phyloP scores from a whole-genome alignment of 2,329 filamentous ascomycete genomes.

The Chaetomium strumarium region DNA sequence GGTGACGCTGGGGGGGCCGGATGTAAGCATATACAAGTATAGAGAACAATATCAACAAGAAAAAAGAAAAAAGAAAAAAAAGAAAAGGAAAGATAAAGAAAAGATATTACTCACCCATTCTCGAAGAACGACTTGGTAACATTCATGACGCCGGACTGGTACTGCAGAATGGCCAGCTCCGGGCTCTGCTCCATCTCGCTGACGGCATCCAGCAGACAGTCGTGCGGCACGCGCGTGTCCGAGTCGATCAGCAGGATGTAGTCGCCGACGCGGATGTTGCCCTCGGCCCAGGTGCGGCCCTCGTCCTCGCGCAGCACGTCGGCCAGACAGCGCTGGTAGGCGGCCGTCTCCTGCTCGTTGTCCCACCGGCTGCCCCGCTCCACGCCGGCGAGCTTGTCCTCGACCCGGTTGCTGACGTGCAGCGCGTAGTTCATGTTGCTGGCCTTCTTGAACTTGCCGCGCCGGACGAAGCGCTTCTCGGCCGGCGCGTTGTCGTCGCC shows the following conservation, averaged over 20 bases:
- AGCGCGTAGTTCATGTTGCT: conserved; percentile 69
- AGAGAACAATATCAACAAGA: background rate
- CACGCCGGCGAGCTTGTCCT: conserved; percentile 58
- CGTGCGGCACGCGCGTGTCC: conserved; percentile 69
- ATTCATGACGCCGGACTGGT: conserved; percentile 73
- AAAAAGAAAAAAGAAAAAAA: background rate
- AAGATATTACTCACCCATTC: conserved; percentile 45
- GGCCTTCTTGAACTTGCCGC: conserved; percentile 64
- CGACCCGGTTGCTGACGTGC: conserved; percentile 55
- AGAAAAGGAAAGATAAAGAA: background rate
- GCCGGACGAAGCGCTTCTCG: conserved; percentile 56
- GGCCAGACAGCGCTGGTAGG: conserved; percentile 41
- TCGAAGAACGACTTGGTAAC: conserved; percentile 69
- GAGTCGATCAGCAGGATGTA: conserved; percentile 76
- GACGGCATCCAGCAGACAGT: conserved; percentile 72
- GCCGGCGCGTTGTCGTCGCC: no score
- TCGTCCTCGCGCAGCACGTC: conserved; percentile 61
- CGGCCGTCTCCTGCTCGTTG: conserved; percentile 37
- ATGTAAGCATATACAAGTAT: no score
- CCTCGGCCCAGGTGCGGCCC: conserved; percentile 73
- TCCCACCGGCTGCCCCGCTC: conserved; percentile 49
- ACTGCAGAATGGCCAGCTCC: conserved; percentile 73
- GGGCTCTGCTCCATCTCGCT: conserved; percentile 77
- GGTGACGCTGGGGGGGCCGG: conserved; percentile 42
- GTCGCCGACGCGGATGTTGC: conserved; percentile 79